These are phyloP conservation scores for Leccinum variicolor DNA, from an alignment of 768 basidiomycete genomes.

Conservation along the genomic window DNA sequence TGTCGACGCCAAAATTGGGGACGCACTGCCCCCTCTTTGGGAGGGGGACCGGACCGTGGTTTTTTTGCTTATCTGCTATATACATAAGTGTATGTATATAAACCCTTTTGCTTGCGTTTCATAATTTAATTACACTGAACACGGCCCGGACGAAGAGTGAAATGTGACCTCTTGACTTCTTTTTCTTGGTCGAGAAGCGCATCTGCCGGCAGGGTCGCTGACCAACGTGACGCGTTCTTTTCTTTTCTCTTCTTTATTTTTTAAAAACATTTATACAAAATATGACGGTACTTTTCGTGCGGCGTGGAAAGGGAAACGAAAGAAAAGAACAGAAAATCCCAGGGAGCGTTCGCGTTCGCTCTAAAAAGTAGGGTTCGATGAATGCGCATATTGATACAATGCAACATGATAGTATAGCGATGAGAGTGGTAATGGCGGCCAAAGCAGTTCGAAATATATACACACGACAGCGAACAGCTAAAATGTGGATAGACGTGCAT, in stretches of 20 bases:
- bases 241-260: not conserved
- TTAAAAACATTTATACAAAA: not conserved
- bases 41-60: not conserved
- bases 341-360: not conserved
- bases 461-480: constrained; percentile 11
- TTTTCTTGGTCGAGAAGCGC: constrained; percentile 1
- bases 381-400: constrained; percentile 14
- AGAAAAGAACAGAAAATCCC: not conserved
- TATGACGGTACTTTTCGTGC: constrained; percentile 12
- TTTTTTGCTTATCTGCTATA: not conserved
- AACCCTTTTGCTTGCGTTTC: constrained; percentile 4
- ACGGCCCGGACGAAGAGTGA: constrained; percentile 1
- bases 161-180: not conserved
- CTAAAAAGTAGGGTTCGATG: not conserved
- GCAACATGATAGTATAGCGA: constrained; percentile 21
- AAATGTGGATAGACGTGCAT: constrained; percentile 18
- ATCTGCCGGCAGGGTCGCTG: constrained; percentile 14
- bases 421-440: not conserved
- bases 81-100: not conserved
- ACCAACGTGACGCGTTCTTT: not conserved
- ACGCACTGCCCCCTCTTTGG: not conserved
- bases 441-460: constrained; percentile 10
- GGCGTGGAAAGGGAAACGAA: not conserved
- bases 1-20: not conserved
- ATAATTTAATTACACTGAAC: not conserved